Evolutionary conservation across 306 rosid species (phyloP), one percentile per base, ranked within the genome.

Genomic region (Cucumis sativus): DNA sequence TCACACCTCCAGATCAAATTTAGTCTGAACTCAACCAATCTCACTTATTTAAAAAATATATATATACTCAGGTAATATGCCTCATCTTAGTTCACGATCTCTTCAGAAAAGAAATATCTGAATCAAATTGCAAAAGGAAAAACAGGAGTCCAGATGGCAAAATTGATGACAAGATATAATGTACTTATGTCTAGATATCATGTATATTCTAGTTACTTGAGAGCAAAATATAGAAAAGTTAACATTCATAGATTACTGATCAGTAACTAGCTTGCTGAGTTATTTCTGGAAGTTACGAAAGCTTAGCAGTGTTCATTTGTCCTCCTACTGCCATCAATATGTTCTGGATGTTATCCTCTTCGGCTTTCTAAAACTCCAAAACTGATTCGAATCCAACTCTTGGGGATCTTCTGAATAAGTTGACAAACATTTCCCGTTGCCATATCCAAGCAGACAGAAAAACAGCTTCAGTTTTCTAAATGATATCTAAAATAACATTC

Each of bases 221-320:
- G 76, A 47, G 60, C 56, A 71, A 8, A 51, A 51, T 28, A 21
- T 25, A 69, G 57, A 71, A 13, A 71, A 71, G 4, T 49, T 25
- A 51, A 45, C 60, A 71, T 71, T 33, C 60, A 51, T 71, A 71
- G 61, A 49, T 28, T 71, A 71, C 41, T 71, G 37, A 71, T 71
- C 16, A 71, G 76, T 71, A 71, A 51, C 14, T 71, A 49, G 41
- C 33, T 49, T 28, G 43, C 43, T 9, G 45, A 52, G 61, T 25
- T 28, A 25, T 28, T 71, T 51, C 76, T 49, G 56, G 8, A 39
- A 47, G 58, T 43, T 70, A 70, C 75, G 58, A 14, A 45, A 8
- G 75, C 75, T 70, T 21, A 14, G 58, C 40, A 23, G 40, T 70
- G 21, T 8, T 65, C 25, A 70, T 33, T 45, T 23, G 75, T 70